Conservation (phyloP, 805 yeast species). For the Candida yuanshanica region DNA sequence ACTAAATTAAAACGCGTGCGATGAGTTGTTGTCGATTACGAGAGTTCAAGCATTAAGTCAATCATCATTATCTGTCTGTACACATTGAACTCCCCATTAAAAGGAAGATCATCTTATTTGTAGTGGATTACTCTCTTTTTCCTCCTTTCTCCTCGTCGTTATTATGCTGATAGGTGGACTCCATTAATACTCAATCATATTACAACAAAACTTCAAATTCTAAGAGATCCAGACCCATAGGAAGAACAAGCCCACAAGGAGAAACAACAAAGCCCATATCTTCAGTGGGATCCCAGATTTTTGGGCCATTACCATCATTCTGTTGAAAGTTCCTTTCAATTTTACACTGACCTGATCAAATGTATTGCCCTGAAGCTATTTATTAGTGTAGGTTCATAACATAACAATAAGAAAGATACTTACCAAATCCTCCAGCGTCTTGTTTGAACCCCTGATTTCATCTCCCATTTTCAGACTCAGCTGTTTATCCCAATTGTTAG, state of each 20-base stretch:
- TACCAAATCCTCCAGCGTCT: slow-evolving; percentile 36
- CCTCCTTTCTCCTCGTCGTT: too few relatives aligned
- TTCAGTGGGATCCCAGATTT: slow-evolving; percentile 59
- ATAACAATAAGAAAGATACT: neutral
- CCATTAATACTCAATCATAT: too few relatives aligned
- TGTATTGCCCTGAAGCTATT: slow-evolving; percentile 25
- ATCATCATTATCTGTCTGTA: neutral
- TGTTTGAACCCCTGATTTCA: slow-evolving; percentile 51
- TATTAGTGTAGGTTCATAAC: neutral
- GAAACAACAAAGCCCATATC: slow-evolving; percentile 50
- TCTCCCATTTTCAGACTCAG: slow-evolving; percentile 56
- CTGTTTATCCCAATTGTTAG: slow-evolving; percentile 9
- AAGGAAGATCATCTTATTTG: too few relatives aligned
- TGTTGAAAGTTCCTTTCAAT: slow-evolving; percentile 46
- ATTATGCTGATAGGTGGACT: too few relatives aligned
- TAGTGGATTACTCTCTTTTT: too few relatives aligned
- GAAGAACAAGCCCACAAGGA: slow-evolving; percentile 44
- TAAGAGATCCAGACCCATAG: slow-evolving; percentile 41
- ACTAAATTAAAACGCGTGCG: too few relatives aligned
- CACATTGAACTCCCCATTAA: neutral
- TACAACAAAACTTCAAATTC: slow-evolving; percentile 1
- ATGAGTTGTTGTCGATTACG: too few relatives aligned
- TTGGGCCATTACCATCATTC: slow-evolving; percentile 60
- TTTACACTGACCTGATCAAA: slow-evolving; percentile 42
- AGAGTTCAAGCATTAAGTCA: too few relatives aligned